phyloP scores from a whole-genome alignment of 2,329 filamentous ascomycete species.

The Cordyceps militaris region DNA sequence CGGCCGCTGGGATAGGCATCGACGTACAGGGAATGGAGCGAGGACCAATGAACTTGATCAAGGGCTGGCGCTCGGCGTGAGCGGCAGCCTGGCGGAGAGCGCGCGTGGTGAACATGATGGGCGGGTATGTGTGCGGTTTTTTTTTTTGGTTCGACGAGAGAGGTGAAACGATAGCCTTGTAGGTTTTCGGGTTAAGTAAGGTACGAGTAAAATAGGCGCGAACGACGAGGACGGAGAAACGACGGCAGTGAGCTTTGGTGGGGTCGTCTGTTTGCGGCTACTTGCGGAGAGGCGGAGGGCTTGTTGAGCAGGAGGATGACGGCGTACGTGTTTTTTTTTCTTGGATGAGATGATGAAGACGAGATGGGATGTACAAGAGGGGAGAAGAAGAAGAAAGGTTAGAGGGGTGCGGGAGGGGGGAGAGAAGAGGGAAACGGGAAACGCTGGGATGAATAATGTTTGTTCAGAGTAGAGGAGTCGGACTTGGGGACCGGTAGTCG shows the following conservation, averaged over 20 bases:
- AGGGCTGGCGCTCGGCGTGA: constrained; percentile 52
- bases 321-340: not conserved
- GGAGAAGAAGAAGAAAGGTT: not conserved
- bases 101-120: constrained; percentile 48
- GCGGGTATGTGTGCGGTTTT: constrained; percentile 1
- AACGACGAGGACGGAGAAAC: not conserved
- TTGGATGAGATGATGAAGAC: no score
- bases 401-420: not conserved
- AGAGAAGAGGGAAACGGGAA: not conserved
- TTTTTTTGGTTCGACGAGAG: constrained; percentile 11
- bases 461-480: not conserved
- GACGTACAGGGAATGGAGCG: constrained; percentile 50
- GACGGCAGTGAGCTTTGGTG: not conserved
- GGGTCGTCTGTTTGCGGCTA: constrained; percentile 5
- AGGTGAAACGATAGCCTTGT: not conserved
- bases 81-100: constrained; percentile 52
- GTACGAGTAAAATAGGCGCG: not conserved
- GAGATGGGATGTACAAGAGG: not conserved
- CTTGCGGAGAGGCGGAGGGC: not conserved
- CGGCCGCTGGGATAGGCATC: not conserved
- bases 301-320: not conserved
- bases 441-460: not conserved
- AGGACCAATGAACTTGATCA: constrained; percentile 57
- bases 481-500: not conserved
- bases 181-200: no score